A percentile compares a stretch with the other conserved stretches of the same genome.
Conservation (phyloP, 2,329 filamentous ascomycete species). For the Tothia fuscella region DNA sequence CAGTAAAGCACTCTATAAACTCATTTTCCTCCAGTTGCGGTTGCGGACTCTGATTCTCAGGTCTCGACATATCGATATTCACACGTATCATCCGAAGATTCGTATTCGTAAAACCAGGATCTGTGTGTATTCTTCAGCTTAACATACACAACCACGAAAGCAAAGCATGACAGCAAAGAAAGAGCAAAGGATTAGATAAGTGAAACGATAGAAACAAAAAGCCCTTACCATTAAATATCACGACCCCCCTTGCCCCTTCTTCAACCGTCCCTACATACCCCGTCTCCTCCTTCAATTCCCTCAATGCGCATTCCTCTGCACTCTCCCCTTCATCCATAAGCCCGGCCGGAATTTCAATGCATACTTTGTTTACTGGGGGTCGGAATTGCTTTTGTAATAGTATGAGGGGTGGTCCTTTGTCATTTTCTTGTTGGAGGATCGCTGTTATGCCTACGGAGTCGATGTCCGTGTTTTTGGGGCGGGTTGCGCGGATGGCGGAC, state of each 20-base stretch:
- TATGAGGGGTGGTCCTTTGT: constrained; percentile 20
- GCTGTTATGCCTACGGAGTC: constrained; percentile 66
- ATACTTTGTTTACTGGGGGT: constrained; percentile 46
- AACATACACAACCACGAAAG: neutral
- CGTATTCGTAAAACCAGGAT: constrained; percentile 30
- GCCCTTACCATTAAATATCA: constrained; percentile 32
- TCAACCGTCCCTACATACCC: constrained; percentile 44
- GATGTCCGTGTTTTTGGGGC: constrained; percentile 48
- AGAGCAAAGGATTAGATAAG: neutral
- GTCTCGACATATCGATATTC: constrained; percentile 54
- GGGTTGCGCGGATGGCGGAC: constrained; percentile 57
- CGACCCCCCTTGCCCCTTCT: constrained; percentile 24
- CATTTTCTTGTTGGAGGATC: constrained; percentile 33
- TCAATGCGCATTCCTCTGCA: constrained; percentile 44
- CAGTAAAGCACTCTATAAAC: constrained; percentile 68
- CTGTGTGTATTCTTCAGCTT: constrained; percentile 13
- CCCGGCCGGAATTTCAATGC: constrained; percentile 51
- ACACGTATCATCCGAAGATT: constrained; percentile 56
- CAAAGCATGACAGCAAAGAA: neutral
- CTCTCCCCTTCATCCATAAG: constrained; percentile 49
- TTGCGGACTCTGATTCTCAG: constrained; percentile 57
- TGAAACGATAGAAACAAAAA: neutral
- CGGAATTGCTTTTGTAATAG: constrained; percentile 42
- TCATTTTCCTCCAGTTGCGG: constrained; percentile 67
- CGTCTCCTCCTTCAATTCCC: constrained; percentile 53